Conservation (phyloP, 106 monocot genomes). For the Acanthochlamys bracteata region DNA sequence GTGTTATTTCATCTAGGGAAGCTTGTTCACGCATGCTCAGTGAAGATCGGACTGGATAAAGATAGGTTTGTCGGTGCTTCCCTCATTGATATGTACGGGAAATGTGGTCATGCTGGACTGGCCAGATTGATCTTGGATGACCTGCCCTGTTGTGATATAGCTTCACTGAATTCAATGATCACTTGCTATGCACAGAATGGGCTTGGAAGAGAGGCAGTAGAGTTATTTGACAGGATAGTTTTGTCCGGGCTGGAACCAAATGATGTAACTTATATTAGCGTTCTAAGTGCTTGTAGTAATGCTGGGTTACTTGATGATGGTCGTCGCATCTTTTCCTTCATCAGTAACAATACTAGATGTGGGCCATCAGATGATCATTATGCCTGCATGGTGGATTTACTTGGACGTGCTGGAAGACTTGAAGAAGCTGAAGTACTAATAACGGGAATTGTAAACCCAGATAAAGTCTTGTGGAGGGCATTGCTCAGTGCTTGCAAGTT, state of each 20-base stretch:
- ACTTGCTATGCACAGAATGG: conserved; percentile 60
- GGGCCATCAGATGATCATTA: conserved; percentile 45
- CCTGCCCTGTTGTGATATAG: conserved; percentile 30
- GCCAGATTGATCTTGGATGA: conserved; percentile 34
- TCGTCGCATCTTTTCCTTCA: conserved; percentile 27
- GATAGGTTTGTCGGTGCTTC: conserved; percentile 40
- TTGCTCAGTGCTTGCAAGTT: conserved; percentile 61
- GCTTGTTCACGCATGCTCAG: conserved; percentile 30
- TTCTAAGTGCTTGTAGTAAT: conserved; percentile 57
- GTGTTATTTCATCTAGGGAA: conserved; percentile 35
- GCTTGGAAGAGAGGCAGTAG: conserved; percentile 33
- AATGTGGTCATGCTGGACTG: conserved; percentile 45
- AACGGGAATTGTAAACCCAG: conserved; percentile 14
- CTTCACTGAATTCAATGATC: conserved; percentile 60
- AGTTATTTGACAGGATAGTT: conserved; percentile 28
- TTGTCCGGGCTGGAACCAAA: conserved; percentile 26
- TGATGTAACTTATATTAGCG: conserved; percentile 34
- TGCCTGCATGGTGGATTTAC: conserved; percentile 52
- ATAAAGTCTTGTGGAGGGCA: conserved; percentile 59
- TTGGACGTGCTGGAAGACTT: conserved; percentile 47
- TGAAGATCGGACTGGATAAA: conserved; percentile 34
- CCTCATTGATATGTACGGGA: conserved; percentile 56
- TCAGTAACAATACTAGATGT: conserved; percentile 3
- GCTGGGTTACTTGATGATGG: conserved; percentile 61
- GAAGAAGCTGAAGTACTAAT: conserved; percentile 45